Evolutionary conservation across 2,329 filamentous ascomycete species (phyloP), one percentile per base, ranked within the genome.

Genomic region (Cercospora zeina): DNA sequence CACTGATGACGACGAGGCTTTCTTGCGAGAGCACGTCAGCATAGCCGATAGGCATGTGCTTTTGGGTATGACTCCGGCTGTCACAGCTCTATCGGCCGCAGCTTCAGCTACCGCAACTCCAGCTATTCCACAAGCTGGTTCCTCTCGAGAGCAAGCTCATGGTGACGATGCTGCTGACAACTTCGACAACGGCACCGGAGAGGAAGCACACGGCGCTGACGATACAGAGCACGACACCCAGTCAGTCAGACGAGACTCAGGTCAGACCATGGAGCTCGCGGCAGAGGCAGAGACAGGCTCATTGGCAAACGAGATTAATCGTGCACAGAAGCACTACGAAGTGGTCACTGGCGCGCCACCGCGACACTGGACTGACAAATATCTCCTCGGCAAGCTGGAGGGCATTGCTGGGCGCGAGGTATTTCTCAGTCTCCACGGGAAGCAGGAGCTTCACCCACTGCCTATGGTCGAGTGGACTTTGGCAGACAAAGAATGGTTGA

Each of bases 351-450:
- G 56, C 24, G 45, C 56, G 24, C 56, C 56, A 16, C 34, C 30
- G 9, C 56, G 56, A 10, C 19, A n/a, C 11, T 59, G 56, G 56
- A 51, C 56, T 11, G 21, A 42, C n/a, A 19, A 6, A 19, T 39
- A 31, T 24, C 24, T 59, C 13, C 10, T n/a, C 11, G 56, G 30
- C 14, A 59, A 51, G 11, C 34, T 59, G n/a, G 56, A 39, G 13
- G 56, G 56, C 34, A 51, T 59, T 6, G 19, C 56, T 11, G 30
- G 37, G 9, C 59, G 30, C 21, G 31, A 56, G 7, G 39, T 61
- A 14, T 55, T 34, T 5, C 36, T 60, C 27, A 34, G 33, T 36
- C 36, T 60, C n/a, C 50, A 37, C 8, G 37, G 33, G 10, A 4
- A 37, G 33, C 30, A 30, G n/a, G 33, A 13, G 11, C 19, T 59